phyloP scores from a whole-genome alignment of 768 basidiomycete species.

The Russula sp. region DNA sequence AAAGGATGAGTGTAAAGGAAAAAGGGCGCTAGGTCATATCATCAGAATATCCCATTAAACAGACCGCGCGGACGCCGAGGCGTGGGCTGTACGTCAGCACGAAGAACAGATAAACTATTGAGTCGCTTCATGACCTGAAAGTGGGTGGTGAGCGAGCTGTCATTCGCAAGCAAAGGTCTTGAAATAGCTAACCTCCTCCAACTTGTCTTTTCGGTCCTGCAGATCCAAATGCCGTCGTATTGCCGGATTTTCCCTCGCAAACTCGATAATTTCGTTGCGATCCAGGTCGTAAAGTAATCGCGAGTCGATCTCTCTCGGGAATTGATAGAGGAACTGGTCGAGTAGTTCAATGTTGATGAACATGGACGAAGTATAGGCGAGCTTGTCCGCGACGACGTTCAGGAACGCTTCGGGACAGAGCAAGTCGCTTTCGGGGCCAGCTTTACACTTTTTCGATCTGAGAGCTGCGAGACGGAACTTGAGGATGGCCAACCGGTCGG shows the following conservation, averaged over 20 bases:
- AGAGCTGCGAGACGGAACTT: slow-evolving; percentile 83
- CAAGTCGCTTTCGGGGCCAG: slow-evolving; percentile 80
- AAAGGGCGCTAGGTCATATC: neutral
- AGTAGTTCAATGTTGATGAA: slow-evolving; percentile 98
- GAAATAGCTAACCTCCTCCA: slow-evolving; percentile 69
- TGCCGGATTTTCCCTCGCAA: slow-evolving; percentile 93
- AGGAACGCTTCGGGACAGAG: slow-evolving; percentile 97
- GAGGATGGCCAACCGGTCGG: slow-evolving; percentile 72
- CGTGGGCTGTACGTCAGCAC: slow-evolving; percentile 71
- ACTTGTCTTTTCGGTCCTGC: slow-evolving; percentile 95
- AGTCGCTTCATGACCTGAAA: slow-evolving; percentile 89
- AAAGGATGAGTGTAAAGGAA: neutral
- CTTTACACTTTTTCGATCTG: slow-evolving; percentile 81
- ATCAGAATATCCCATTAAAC: slow-evolving; percentile 68
- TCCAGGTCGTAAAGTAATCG: slow-evolving; percentile 91
- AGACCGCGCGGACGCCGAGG: slow-evolving; percentile 72
- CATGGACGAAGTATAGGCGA: slow-evolving; percentile 93
- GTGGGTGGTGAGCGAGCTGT: neutral
- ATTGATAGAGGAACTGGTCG: slow-evolving; percentile 99
- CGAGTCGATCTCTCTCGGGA: slow-evolving; percentile 96
- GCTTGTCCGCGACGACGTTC: slow-evolving; percentile 92
- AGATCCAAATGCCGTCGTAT: slow-evolving; percentile 84
- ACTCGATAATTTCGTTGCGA: slow-evolving; percentile 79
- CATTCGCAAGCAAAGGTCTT: neutral
- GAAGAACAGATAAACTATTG: slow-evolving; percentile 83